Evolutionary conservation across 305 asterid genomes (phyloP).

Genomic region (Lippia alba): DNA sequence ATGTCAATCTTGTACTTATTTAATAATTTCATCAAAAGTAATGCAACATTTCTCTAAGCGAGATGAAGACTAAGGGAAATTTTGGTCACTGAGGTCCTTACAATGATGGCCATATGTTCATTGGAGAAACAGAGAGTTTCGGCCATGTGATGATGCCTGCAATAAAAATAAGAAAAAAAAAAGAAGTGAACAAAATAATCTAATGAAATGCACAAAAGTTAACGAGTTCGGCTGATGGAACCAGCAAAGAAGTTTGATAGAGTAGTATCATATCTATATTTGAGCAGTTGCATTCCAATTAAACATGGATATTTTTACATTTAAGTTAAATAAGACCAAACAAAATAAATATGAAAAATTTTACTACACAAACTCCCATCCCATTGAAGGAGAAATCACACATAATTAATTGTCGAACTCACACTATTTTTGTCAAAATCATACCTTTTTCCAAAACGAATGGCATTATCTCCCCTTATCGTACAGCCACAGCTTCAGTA

Average conservation of each 20-base stretch:
- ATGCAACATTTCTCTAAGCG: too few species aligned
- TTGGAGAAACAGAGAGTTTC: too few species aligned
- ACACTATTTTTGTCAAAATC: neutral
- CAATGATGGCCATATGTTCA: too few species aligned
- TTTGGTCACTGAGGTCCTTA: too few species aligned
- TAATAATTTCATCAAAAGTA: too few species aligned
- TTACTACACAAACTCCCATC: neutral
- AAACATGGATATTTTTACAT: neutral
- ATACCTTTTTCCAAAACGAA: slow-evolving; percentile 7
- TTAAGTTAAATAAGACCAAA: neutral
- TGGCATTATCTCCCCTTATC: slow-evolving; percentile 19
- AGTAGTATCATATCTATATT: neutral
- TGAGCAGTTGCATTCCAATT: neutral
- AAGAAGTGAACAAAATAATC: neutral
- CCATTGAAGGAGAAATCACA: neutral
- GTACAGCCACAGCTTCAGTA: slow-evolving; percentile 44
- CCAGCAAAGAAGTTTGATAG: neutral
- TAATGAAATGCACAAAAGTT: neutral
- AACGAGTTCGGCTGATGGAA: neutral
- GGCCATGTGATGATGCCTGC: too few species aligned
- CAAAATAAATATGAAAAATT: neutral
- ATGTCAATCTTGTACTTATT: too few species aligned
- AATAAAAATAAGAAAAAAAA: neutral
- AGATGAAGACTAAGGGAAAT: too few species aligned
- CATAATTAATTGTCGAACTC: neutral